Percentiles rank a stretch among this genome's conserved stretches.
phyloP scores from a whole-genome alignment of 169 alveolate genomes.

The Plasmodium fragile region DNA sequence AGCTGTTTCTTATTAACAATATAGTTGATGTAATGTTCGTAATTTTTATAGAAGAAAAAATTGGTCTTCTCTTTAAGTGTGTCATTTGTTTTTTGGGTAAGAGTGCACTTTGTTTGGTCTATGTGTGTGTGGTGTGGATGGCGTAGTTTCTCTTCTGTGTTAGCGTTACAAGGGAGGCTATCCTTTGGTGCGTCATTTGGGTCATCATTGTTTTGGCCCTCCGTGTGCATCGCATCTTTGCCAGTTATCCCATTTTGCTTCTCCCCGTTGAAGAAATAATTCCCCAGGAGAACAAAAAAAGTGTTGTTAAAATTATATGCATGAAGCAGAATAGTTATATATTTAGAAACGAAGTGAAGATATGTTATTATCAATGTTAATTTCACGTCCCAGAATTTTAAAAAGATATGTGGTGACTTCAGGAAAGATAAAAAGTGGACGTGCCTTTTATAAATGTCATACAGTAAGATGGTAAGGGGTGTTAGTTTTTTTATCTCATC shows the following conservation, averaged over 20 bases:
- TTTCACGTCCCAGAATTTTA: slow-evolving; percentile 73
- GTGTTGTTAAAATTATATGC: slow-evolving; percentile 53
- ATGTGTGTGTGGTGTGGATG: neutral
- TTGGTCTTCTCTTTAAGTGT: slow-evolving; percentile 12
- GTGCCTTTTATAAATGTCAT: slow-evolving; percentile 65
- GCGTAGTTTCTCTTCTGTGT: neutral
- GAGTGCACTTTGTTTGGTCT: neutral
- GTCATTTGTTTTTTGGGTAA: slow-evolving; percentile 7
- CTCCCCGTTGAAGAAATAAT: neutral
- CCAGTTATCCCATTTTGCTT: neutral
- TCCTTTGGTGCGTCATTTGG: neutral
- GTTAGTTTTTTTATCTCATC: slow-evolving; percentile 32
- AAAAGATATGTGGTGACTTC: slow-evolving; percentile 56
- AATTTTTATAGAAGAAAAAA: slow-evolving; percentile 63
- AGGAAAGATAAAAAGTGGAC: slow-evolving; percentile 25
- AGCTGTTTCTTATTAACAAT: slow-evolving; percentile 28
- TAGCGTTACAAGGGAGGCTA: neutral
- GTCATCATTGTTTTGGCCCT: neutral
- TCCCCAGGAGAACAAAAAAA: slow-evolving; percentile 12
- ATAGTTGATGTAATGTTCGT: slow-evolving; percentile 56
- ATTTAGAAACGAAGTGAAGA: slow-evolving; percentile 58
- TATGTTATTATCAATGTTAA: slow-evolving; percentile 57
- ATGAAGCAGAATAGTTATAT: slow-evolving; percentile 39
- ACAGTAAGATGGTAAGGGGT: slow-evolving; percentile 27
- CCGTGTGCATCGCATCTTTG: neutral